Evolutionary conservation across 306 rosid genomes (phyloP).

Genomic region (Medicago ruthenica): DNA sequence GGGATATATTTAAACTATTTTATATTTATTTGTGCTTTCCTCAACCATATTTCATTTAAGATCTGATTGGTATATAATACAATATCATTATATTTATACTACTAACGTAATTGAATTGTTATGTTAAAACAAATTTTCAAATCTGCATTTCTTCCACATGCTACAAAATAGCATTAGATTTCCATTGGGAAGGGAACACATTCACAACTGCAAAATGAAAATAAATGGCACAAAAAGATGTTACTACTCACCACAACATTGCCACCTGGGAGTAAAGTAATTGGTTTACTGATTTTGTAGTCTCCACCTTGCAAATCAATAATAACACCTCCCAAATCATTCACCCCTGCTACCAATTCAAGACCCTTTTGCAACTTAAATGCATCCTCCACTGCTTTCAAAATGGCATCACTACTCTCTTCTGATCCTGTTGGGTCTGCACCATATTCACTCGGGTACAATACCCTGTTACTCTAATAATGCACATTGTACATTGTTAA

Average conservation of each 20-base stretch:
- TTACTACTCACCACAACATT: conserved; percentile 62
- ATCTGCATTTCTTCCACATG: background rate
- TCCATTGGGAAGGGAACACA: background rate
- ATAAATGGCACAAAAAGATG: background rate
- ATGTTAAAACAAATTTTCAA: background rate
- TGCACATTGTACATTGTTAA: background rate
- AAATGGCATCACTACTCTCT: conserved; percentile 60
- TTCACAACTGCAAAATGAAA: background rate
- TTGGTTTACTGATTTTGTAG: conserved; percentile 61
- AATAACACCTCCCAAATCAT: conserved; percentile 63
- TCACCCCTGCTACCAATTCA: conserved; percentile 59
- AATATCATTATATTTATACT: too few species aligned
- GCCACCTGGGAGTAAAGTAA: conserved; percentile 57
- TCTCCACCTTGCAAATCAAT: conserved; percentile 74
- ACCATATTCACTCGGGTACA: conserved; percentile 61
- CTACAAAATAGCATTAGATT: background rate
- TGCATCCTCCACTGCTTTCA: conserved; percentile 57
- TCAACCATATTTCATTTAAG: too few species aligned
- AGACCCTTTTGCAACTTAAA: conserved; percentile 45
- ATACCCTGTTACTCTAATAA: conserved; percentile 52
- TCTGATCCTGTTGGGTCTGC: conserved; percentile 67
- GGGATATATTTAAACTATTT: too few species aligned
- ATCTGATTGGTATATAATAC: too few species aligned
- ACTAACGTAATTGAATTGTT: too few species aligned
- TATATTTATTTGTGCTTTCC: too few species aligned